These are phyloP conservation scores for Prinsepia uniflora DNA, from an alignment of 306 rosid genomes.

Conservation along the genomic window DNA sequence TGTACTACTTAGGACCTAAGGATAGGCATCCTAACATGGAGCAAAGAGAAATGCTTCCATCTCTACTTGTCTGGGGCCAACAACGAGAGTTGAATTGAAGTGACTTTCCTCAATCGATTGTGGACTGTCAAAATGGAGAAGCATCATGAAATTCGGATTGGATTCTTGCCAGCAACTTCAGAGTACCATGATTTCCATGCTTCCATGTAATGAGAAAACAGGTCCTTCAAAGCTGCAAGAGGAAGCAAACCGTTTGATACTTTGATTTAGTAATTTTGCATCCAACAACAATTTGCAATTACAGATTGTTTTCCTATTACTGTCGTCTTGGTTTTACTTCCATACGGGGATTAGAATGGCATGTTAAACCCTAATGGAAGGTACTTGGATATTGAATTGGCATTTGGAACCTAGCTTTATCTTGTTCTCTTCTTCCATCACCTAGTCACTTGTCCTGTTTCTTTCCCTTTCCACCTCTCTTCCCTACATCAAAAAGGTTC, in stretches of 20 bases:
- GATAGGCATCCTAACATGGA: conserved; percentile 22
- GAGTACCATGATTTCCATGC: conserved; percentile 89
- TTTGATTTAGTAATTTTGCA: background rate
- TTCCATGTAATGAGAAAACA: conserved; percentile 81
- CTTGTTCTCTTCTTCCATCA: background rate
- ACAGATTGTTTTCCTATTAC: background rate
- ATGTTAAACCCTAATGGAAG: conserved; percentile 3
- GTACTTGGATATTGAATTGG: background rate
- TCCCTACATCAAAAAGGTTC: conserved; percentile 15
- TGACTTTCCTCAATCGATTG: conserved; percentile 4
- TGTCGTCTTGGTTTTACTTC: background rate
- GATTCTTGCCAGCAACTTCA: conserved; percentile 63
- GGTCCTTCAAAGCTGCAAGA: conserved; percentile 70
- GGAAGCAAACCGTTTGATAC: conserved; percentile 6
- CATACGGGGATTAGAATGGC: background rate
- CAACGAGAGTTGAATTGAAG: conserved; percentile 11
- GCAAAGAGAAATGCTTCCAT: conserved; percentile 41
- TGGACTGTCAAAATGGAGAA: conserved; percentile 5
- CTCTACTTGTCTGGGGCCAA: conserved; percentile 1
- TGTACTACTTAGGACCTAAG: conserved; percentile 2
- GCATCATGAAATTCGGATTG: conserved; percentile 45
- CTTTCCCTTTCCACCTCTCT: conserved; percentile 3
- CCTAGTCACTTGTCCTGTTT: conserved; percentile 7
- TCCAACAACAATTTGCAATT: background rate
- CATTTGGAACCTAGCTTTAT: background rate